Evolutionary conservation across 2,329 filamentous ascomycete genomes (phyloP).

Genomic region (Trichoderma lentiforme): DNA sequence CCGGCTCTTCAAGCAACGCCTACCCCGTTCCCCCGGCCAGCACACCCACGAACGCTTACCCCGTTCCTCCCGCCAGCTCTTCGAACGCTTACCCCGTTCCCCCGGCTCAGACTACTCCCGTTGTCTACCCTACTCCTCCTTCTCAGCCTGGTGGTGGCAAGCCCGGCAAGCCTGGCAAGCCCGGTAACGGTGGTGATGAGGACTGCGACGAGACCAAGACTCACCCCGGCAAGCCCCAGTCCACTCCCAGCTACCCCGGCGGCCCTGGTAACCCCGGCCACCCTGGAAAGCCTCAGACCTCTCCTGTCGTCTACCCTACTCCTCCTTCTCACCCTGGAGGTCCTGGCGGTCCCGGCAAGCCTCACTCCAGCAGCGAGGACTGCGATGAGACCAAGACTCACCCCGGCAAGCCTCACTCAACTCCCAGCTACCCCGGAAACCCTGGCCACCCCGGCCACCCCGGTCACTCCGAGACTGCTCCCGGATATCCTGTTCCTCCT

Average conservation of each 20-base stretch:
- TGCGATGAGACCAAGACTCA: conserved; percentile 6
- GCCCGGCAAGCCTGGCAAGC: not conserved
- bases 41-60: conserved; percentile 24
- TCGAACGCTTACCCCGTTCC: conserved; percentile 22
- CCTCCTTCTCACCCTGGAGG: not conserved
- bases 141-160: not conserved
- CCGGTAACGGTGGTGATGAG: conserved; percentile 7
- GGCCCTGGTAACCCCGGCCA: not conserved
- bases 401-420: conserved; percentile 15
- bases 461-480: conserved; percentile 8
- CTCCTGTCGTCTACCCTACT: not conserved
- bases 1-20: conserved; percentile 22
- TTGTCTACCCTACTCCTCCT: conserved; percentile 1
- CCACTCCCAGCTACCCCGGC: not conserved
- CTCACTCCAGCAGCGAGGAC: conserved; percentile 8
- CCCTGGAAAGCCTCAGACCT: conserved; percentile 9
- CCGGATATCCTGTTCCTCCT: not conserved
- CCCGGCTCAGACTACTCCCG: not conserved
- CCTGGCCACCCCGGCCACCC: not conserved
- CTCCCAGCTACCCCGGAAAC: not conserved
- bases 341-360: not conserved
- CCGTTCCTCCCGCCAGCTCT: conserved; percentile 21
- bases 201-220: conserved; percentile 11
- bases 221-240: conserved; percentile 14
- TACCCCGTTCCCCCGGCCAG: conserved; percentile 17